Conservation (phyloP, 768 basidiomycete species). For the Collybia nuda region DNA sequence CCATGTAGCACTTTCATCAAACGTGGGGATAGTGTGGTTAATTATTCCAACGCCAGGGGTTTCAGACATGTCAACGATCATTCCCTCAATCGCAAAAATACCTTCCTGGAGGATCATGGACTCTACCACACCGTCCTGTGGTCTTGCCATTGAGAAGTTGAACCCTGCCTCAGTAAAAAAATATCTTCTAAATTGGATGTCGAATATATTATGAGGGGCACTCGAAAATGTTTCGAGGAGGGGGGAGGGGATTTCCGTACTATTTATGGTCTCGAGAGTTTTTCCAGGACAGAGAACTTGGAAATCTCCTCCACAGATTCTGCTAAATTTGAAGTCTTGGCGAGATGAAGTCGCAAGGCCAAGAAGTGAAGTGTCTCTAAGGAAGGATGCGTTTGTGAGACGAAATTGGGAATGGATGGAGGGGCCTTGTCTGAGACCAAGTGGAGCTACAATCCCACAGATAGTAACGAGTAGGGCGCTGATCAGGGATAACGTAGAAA, state of each 20-base stretch:
- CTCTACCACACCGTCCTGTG: constrained; percentile 7
- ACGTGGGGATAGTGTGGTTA: constrained; percentile 12
- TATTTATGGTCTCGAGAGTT: constrained; percentile 5
- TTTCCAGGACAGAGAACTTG: constrained; percentile 17
- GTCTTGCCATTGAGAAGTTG: constrained; percentile 6
- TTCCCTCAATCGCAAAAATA: constrained; percentile 15
- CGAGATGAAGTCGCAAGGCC: constrained; percentile 1
- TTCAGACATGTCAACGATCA: constrained; percentile 17
- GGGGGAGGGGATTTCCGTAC: constrained; percentile 11
- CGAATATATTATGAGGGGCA: constrained; percentile 17
- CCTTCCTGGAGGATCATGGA: constrained; percentile 17
- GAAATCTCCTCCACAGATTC: constrained; percentile 13
- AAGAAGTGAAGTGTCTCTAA: constrained; percentile 17
- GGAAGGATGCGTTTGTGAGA: constrained; percentile 6
- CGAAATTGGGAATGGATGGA: neutral
- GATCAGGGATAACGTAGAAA: constrained; percentile 14
- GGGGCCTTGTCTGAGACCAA: constrained; percentile 18
- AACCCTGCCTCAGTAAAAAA: constrained; percentile 10
- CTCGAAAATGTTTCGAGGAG: constrained; percentile 15
- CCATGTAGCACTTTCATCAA: constrained; percentile 13
- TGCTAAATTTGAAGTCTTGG: constrained; percentile 10
- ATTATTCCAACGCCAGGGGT: constrained; percentile 16
- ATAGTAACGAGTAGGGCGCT: constrained; percentile 15
- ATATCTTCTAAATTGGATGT: constrained; percentile 18
- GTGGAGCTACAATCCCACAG: constrained; percentile 18